Evolutionary conservation across 805 yeast species (phyloP), one percentile per base, ranked within the genome.

Genomic region (Candida caryicola): DNA sequence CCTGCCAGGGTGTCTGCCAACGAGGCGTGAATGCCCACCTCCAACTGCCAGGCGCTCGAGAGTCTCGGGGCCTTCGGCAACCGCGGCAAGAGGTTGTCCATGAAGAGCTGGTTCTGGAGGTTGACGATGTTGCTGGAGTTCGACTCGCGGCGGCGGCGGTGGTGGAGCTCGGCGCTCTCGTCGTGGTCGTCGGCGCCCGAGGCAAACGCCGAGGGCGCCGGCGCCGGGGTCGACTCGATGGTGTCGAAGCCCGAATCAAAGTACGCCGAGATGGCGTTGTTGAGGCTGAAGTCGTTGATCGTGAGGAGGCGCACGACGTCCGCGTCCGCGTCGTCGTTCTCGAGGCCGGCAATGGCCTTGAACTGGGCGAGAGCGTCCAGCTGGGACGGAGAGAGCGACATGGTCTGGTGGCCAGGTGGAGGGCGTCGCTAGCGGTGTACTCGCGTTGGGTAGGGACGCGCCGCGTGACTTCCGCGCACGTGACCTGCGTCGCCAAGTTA

Each of bases 231-330:
- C 19, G 30, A 36, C 10, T 50, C 48, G n/a, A 53, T 29, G 6
- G 52, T 38, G 2, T 58, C 63, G 39, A 68, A 62, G n/a, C 70
- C 69, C 4, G 49, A 39, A 48, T 83, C 90, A 52, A 81, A 81
- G 54, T 71, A 83, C 35, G 77, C 69, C 3, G 82, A 73, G 23
- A 81, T 58, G 1, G 88, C 78, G 30, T 72, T 64, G 49, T 82
- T 85, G 34, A 83, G 52, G 49, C 81, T 73, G 81, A 81, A 80
- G 34, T 77, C 72, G 47, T 78, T 72, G 33, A 73, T 69, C 23
- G 67, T 57, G 36, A 82, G 54, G 17, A 81, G 55, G 36, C 64
- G 57, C 3, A 72, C 55, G 2, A 81, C 71, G 31, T 73, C 66
- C 1, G 69, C 70, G 31, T 67, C 59, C 18, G 76, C 76, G 0